Base-by-base conservation (phyloP, 768 basidiomycete genomes). In the Artomyces pyxidatus region DNA sequence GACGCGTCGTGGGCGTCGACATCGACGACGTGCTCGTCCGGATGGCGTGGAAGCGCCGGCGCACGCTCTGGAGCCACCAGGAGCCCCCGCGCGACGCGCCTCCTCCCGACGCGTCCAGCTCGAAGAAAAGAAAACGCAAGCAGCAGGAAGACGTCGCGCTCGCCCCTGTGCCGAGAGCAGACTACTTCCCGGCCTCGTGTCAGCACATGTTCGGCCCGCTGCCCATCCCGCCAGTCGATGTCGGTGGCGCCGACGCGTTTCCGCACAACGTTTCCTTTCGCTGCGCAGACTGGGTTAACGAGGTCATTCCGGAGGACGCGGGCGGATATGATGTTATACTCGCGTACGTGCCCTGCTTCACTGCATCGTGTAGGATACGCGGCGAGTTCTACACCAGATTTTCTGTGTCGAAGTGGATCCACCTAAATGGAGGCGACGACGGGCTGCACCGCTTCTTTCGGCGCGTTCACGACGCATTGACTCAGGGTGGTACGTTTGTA, bases 361-460 rank as follows among this genome's bases (percentile, higher is more conserved):
- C 16, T 37, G 16, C 19, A 27, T 32, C 41, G n/a, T 8, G 23
- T 37, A 22, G 19, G 5, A 19, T 45, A 22, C 17, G 26, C 12
- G 32, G 30, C 37, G 8, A 16, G 3, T 48, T 28, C 22, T 28
- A 45, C 19, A 32, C 37, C 27, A 92, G 89, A 1, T 81, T 95
- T 56, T 94, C 91, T 0, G 66, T 94, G 38, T 80, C 90, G 0
- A 95, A 93, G 65, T 95, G 92, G 92, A 88, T 94, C 26, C 92
- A 95, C 63, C 70, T 95, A 9, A 83, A 92, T 55, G 70, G 72
- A 10, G 85, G 86, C 9, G 92, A 96, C 58, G 75, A 76, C 1
- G 91, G 81, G 0, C 57, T 95, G n/a, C 55, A 63, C 29, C 50
- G 54, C 0, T 89, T 93, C 63, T 94, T 95, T 59, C 66, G 61